Percentiles rank a stretch among this genome's conserved stretches.
phyloP scores from a whole-genome alignment of 257 asterid genomes.

The Prunella vulgaris region DNA sequence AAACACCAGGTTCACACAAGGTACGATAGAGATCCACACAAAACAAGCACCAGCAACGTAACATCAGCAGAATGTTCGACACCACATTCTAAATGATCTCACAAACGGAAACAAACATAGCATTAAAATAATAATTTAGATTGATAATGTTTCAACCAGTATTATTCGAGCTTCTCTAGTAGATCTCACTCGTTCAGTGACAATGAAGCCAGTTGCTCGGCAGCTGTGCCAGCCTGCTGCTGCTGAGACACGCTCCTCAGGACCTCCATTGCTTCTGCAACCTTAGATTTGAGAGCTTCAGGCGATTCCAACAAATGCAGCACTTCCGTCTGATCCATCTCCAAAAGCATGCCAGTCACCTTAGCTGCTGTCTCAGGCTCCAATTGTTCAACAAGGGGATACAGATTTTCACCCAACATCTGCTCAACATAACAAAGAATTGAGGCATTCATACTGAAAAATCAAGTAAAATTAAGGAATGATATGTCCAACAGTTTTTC shows the following conservation, averaged over 20 bases:
- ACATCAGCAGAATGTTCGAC: neutral
- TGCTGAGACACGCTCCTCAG: slow-evolving; percentile 76
- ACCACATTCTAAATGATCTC: neutral
- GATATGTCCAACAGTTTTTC: too few species aligned
- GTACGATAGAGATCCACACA: neutral
- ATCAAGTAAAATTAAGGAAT: too few species aligned
- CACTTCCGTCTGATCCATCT: slow-evolving; percentile 90
- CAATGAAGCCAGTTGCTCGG: slow-evolving; percentile 61
- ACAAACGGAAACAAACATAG: neutral
- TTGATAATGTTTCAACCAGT: neutral
- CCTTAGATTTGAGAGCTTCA: slow-evolving; percentile 82
- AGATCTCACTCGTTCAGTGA: slow-evolving; percentile 39
- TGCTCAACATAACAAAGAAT: slow-evolving; percentile 21
- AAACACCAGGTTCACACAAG: neutral
- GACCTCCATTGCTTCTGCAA: slow-evolving; percentile 87
- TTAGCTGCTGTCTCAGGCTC: slow-evolving; percentile 86
- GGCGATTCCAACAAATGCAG: slow-evolving; percentile 82
- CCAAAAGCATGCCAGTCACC: slow-evolving; percentile 86
- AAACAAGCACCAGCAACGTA: neutral
- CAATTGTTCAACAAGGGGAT: slow-evolving; percentile 80
- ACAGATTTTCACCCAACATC: slow-evolving; percentile 88
- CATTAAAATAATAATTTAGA: neutral
- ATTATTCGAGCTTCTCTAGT: neutral
- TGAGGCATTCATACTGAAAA: too few species aligned
- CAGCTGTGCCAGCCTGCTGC: slow-evolving; percentile 45